Conservation (phyloP, 2,329 filamentous ascomycete species). For the Mycosphaerella arachidis region DNA sequence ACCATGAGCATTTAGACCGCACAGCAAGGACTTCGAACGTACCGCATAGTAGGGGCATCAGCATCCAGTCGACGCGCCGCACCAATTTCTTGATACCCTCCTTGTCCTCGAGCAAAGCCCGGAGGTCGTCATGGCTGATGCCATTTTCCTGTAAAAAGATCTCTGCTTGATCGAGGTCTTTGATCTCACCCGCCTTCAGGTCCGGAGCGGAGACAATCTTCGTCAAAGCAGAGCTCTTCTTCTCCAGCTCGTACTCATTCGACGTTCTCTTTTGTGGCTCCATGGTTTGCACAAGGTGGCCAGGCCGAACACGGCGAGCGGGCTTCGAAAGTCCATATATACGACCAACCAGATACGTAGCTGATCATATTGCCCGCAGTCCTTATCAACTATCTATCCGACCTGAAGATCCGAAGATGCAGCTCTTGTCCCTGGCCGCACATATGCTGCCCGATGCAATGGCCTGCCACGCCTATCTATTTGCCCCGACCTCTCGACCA, state of each 20-base stretch:
- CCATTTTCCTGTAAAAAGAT: constrained; percentile 48
- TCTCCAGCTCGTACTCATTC: constrained; percentile 10
- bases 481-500: background rate
- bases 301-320: too few relatives aligned
- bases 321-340: background rate
- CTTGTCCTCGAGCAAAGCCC: constrained; percentile 44
- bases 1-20: too few relatives aligned
- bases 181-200: constrained; percentile 30
- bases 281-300: background rate
- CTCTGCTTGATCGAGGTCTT: constrained; percentile 46
- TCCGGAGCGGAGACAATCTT: constrained; percentile 15
- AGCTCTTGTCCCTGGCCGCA: background rate
- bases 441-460: background rate
- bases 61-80: constrained; percentile 47
- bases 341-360: background rate
- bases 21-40: too few relatives aligned
- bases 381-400: constrained; percentile 3
- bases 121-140: constrained; percentile 40
- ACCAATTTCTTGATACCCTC: constrained; percentile 32
- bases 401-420: background rate
- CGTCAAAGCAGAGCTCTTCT: constrained; percentile 10
- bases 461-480: constrained; percentile 1
- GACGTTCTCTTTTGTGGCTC: background rate
- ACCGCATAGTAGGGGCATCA: constrained; percentile 50
- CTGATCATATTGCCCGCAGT: background rate